Conservation (phyloP, 805 yeast genomes). For the Ogataea sp. region DNA sequence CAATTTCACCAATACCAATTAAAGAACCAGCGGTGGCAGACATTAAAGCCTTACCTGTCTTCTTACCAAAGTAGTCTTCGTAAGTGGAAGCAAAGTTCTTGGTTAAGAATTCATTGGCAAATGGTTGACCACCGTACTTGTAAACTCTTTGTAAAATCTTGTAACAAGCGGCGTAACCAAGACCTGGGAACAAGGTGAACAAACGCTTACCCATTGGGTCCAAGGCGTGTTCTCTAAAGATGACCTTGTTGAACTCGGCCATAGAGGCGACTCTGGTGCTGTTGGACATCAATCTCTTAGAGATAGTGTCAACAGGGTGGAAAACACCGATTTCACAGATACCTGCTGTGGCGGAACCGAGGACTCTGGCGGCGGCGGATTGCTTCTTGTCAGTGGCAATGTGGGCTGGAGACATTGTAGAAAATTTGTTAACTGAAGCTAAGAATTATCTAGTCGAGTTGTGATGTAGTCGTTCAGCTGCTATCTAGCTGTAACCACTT, state of each 20-base stretch:
- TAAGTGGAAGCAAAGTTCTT: slow-evolving; percentile 62
- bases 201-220: slow-evolving; percentile 65
- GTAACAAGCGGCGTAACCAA: slow-evolving; percentile 97
- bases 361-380: slow-evolving; percentile 80
- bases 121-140: slow-evolving; percentile 99
- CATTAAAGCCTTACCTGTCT: slow-evolving; percentile 94
- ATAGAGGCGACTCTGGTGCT: slow-evolving; percentile 56
- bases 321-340: slow-evolving; percentile 92
- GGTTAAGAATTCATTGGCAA: slow-evolving; percentile 87
- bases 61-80: slow-evolving; percentile 77
- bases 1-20: slow-evolving; percentile 97
- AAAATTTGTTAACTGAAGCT: not conserved
- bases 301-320: slow-evolving; percentile 98
- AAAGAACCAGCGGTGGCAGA: slow-evolving; percentile 97
- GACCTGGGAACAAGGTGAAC: slow-evolving; percentile 89
- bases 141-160: slow-evolving; percentile 95
- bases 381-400: slow-evolving; percentile 60
- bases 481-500: no score
- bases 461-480: no score
- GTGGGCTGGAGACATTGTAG: slow-evolving; percentile 15
- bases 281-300: slow-evolving; percentile 90
- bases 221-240: slow-evolving; percentile 74
- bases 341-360: slow-evolving; percentile 99
- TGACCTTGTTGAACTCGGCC: slow-evolving; percentile 71
- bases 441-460: not conserved